Conservation (phyloP, 495 filamentous ascomycete genomes). For the Ascodesmis nigricans region DNA sequence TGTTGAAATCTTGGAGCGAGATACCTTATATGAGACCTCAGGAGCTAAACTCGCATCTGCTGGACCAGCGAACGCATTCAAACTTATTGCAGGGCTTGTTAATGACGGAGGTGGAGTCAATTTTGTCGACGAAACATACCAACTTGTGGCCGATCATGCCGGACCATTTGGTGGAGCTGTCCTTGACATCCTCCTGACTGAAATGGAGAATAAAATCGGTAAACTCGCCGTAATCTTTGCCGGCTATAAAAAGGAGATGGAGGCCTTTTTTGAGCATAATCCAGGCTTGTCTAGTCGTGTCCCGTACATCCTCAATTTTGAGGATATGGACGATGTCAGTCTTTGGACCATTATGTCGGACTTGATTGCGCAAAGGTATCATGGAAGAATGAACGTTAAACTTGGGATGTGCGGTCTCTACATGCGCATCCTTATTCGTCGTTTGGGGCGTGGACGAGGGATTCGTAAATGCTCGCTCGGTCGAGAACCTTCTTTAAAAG, state of each 20-base stretch:
- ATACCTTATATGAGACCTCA: constrained; percentile 41
- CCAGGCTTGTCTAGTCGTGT: constrained; percentile 52
- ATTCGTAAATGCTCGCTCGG: constrained; percentile 36
- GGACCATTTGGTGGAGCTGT: constrained; percentile 39
- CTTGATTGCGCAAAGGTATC: constrained; percentile 29
- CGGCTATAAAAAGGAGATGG: constrained; percentile 60
- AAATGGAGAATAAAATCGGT: constrained; percentile 52
- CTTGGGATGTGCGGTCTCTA: constrained; percentile 34
- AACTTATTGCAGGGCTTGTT: constrained; percentile 34
- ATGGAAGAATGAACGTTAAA: constrained; percentile 31
- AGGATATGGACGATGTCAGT: constrained; percentile 47
- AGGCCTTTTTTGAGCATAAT: constrained; percentile 58
- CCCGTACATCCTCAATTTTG: constrained; percentile 40
- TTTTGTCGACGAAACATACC: constrained; percentile 60
- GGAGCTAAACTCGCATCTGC: constrained; percentile 43
- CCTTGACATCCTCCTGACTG: constrained; percentile 51
- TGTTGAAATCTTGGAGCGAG: constrained; percentile 33
- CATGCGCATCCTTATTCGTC: constrained; percentile 32
- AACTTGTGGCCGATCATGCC: constrained; percentile 27
- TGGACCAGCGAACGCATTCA: constrained; percentile 35
- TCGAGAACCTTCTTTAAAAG: constrained; percentile 31
- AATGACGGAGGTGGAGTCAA: constrained; percentile 42
- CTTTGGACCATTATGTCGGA: constrained; percentile 33
- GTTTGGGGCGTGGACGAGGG: constrained; percentile 32
- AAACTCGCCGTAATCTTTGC: constrained; percentile 59